Base-by-base conservation (phyloP, 164 flowering plant species). In the Aristolochia fimbriata region DNA sequence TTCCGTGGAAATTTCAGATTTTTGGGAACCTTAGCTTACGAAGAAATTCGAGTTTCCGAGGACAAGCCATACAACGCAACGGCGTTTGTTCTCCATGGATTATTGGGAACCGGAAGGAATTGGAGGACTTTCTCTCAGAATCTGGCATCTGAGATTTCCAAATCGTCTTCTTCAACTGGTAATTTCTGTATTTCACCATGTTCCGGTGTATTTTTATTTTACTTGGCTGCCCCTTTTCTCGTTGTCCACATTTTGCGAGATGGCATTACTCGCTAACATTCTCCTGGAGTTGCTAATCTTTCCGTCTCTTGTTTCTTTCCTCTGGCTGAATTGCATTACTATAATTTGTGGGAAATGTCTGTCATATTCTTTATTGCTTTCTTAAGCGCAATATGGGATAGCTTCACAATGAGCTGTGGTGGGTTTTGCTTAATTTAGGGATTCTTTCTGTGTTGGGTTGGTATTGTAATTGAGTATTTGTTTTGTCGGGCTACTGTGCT, bases 51-150 rank as follows among this genome's bases (percentile, higher is more conserved):
- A 63, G 60, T 68, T 27, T 60, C 81, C 0, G 73, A 74, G 15
- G 22, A 43, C 15, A 10, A 10, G 2, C 58, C 85, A 19, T 52
- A 66, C 71, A 47, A 21, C 58, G 8, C 73, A n/a, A 90, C 97
- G 3, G 96, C 85, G 53, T 73, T 93, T 46, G 59, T 93, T 47
- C 82, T 93, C 60, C 99, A 90, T 47, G 97, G 96, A 49, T 85
- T 93, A 48, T 70, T 93, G 23, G 97, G 99, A 37, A 82, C 92
- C 21, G 89, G 76, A 5, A 74, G 96, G 47, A 93, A 90, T 67
- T 93, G 99, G 99, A 77, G 86, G 33, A 78, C 96, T 45, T 93
- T 93, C 72, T 77, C 96, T 57, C 90, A 89, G 16, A 74, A 52
- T 62, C 94, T 93, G 58, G 77, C 74, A 30, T 74, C 89, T 25